Evolutionary conservation across 108 stramenopile species (phyloP).

Genomic region (Fragilariopsis cylindrus): DNA sequence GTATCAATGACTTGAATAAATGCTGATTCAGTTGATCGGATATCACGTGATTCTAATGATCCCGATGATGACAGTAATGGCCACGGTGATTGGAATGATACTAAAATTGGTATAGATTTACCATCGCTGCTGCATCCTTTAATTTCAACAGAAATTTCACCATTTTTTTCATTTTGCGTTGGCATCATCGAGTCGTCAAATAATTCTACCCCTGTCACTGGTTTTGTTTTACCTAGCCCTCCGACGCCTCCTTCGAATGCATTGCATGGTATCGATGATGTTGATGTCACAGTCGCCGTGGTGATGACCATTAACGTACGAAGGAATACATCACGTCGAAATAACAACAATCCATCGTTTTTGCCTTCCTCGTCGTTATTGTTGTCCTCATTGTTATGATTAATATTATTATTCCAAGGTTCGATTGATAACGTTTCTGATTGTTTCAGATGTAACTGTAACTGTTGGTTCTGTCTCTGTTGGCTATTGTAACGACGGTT

Average conservation of each 20-base stretch:
- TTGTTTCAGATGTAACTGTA: no score
- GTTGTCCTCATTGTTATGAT: no score
- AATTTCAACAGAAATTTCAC: conserved; percentile 44
- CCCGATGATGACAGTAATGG: conserved; percentile 57
- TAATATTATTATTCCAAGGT: no score
- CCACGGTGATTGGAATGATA: conserved; percentile 53
- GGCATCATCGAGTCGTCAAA: conserved; percentile 32
- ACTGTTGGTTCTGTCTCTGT: no score
- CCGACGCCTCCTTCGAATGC: conserved; percentile 84
- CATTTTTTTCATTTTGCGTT: conserved; percentile 35
- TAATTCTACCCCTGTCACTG: conserved; percentile 75
- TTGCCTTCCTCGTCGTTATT: no score
- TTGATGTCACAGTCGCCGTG: no score
- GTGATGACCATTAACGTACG: no score
- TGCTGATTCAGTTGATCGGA: conserved; percentile 65
- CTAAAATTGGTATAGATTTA: conserved; percentile 30
- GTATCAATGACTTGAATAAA: conserved; percentile 62
- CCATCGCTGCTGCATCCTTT: conserved; percentile 5
- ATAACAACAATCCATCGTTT: no score
- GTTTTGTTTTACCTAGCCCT: conserved; percentile 83
- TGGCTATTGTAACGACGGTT: no score
- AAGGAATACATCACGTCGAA: no score
- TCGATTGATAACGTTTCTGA: no score
- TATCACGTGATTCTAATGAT: conserved; percentile 75
- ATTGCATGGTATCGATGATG: no score